Conservation (phyloP, 2,329 filamentous ascomycete genomes). For the Orbilia brochopaga region DNA sequence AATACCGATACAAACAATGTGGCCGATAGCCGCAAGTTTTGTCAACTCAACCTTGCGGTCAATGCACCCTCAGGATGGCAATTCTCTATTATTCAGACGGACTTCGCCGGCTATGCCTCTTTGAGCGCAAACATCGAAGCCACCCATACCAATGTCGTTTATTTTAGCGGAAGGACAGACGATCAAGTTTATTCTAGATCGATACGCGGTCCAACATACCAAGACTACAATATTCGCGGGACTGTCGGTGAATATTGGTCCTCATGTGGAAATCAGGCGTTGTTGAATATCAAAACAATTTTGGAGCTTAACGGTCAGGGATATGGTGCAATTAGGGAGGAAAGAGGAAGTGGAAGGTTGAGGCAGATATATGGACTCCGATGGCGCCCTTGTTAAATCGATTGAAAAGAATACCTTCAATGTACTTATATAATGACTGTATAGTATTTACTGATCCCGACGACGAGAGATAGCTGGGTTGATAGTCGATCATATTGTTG, state of each 20-base stretch:
- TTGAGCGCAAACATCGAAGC: slow-evolving; percentile 17
- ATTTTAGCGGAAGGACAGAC: slow-evolving; percentile 31
- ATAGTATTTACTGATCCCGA: too few species aligned
- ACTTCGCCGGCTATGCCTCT: slow-evolving; percentile 34
- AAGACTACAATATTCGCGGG: slow-evolving; percentile 14
- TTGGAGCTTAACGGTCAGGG: slow-evolving; percentile 24
- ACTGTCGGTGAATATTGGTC: slow-evolving; percentile 26
- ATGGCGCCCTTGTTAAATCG: slow-evolving; percentile 40
- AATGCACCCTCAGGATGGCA: slow-evolving; percentile 35
- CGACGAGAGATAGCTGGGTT: too few species aligned
- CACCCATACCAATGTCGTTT: slow-evolving; percentile 26
- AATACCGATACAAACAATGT: slow-evolving; percentile 19
- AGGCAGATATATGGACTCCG: slow-evolving; percentile 25
- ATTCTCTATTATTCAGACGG: slow-evolving; percentile 33
- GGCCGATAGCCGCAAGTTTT: slow-evolving; percentile 33
- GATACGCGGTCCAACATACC: slow-evolving; percentile 20
- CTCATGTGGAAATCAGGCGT: slow-evolving; percentile 21
- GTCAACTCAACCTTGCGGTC: slow-evolving; percentile 37
- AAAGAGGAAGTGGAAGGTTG: slow-evolving; percentile 12
- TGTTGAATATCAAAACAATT: slow-evolving; percentile 39
- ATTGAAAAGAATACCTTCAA: too few species aligned
- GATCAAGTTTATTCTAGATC: slow-evolving; percentile 22
- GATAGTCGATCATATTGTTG: too few species aligned
- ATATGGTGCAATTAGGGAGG: slow-evolving; percentile 14
- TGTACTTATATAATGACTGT: too few species aligned